These are phyloP conservation scores for Sugiyamaella japonica DNA, from an alignment of 1,139 yeast species.

Conservation along the genomic window DNA sequence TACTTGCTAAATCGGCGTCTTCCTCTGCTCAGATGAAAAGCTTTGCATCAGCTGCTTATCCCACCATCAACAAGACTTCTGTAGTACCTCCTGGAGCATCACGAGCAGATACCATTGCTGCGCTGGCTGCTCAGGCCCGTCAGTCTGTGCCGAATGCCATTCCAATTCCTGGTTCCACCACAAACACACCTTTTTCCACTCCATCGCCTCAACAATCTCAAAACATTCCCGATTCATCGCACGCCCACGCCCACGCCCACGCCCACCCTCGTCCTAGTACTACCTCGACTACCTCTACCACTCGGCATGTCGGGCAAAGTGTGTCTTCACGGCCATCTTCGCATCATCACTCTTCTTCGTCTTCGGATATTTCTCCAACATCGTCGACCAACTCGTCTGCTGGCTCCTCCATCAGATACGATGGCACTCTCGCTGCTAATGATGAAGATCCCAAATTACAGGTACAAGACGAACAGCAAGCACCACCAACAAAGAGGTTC, in stretches of 20 bases:
- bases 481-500: neutral
- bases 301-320: neutral
- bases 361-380: slow-evolving; percentile 5
- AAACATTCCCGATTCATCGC: no score
- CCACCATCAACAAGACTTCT: neutral
- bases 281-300: neutral
- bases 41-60: slow-evolving; percentile 16
- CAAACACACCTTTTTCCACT: neutral
- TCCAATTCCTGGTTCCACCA: neutral
- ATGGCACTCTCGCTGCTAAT: neutral
- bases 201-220: neutral
- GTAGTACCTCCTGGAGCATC: slow-evolving; percentile 5
- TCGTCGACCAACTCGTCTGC: slow-evolving; percentile 4
- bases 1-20: slow-evolving; percentile 10
- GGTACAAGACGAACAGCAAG: neutral
- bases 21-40: slow-evolving; percentile 14
- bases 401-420: slow-evolving; percentile 7
- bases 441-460: neutral
- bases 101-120: slow-evolving; percentile 10
- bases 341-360: neutral
- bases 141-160: slow-evolving; percentile 8
- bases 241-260: no score
- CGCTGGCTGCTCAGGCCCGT: slow-evolving; percentile 10
- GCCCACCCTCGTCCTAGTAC: neutral
- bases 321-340: slow-evolving; percentile 4